Conservation (phyloP, 805 yeast genomes). For the Zygoascus biomembranicola region DNA sequence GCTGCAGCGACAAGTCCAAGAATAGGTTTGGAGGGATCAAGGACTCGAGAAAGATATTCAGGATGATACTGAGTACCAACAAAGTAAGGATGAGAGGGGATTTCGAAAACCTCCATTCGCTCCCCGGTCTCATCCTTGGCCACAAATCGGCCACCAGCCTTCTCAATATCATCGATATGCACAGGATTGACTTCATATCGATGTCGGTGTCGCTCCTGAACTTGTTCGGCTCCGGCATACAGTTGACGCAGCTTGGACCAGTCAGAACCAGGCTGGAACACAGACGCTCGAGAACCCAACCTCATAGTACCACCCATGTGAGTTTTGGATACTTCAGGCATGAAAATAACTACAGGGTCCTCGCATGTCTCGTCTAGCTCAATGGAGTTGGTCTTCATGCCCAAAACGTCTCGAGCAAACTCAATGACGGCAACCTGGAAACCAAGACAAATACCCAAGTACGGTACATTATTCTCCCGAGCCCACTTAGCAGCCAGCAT, state of each 20-base stretch:
- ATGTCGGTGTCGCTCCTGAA: conserved; percentile 95
- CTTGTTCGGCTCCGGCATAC: conserved; percentile 62
- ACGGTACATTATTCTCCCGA: conserved; percentile 90
- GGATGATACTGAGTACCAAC: conserved; percentile 99
- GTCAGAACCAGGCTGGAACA: conserved; percentile 60
- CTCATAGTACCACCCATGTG: conserved; percentile 99
- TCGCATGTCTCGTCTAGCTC: conserved; percentile 67
- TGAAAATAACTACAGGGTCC: conserved; percentile 77
- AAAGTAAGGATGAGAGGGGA: conserved; percentile 78
- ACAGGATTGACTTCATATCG: conserved; percentile 95
- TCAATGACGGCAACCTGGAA: conserved; percentile 96
- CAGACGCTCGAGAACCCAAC: conserved; percentile 87
- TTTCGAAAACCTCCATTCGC: conserved; percentile 92
- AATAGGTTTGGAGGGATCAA: conserved; percentile 95
- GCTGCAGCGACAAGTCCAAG: conserved; percentile 94
- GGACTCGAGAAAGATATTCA: conserved; percentile 90
- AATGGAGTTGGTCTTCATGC: conserved; percentile 52
- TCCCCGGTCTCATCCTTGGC: conserved; percentile 86
- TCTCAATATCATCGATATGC: conserved; percentile 61
- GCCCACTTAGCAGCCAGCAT: conserved; percentile 95
- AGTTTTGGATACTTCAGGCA: conserved; percentile 97
- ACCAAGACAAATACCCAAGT: conserved; percentile 94
- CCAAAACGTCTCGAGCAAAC: conserved; percentile 73
- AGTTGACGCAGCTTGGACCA: conserved; percentile 65
- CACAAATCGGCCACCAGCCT: conserved; percentile 74